Evolutionary conservation across 1,284 basidiomycete genomes (phyloP).

Genomic region (Puccinia polysora): DNA sequence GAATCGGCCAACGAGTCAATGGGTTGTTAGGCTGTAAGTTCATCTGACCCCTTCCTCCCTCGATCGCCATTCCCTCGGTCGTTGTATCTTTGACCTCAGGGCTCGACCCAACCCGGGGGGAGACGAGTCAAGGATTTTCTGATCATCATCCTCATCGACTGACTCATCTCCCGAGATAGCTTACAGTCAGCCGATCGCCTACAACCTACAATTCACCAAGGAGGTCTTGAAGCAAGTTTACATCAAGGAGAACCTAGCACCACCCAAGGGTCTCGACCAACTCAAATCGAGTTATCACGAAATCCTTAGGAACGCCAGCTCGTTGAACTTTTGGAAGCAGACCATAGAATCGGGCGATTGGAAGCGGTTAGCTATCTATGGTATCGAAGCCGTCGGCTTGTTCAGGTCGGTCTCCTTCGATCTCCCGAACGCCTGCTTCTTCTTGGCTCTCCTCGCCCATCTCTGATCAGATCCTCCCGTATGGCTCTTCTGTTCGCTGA

Average conservation of each 20-base stretch:
- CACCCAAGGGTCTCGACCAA: constrained; percentile 20
- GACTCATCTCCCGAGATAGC: not conserved
- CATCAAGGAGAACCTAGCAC: constrained; percentile 34
- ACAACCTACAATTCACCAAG: constrained; percentile 28
- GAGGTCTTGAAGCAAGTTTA: constrained; percentile 43
- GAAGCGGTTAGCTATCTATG: constrained; percentile 38
- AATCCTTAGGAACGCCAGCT: constrained; percentile 11
- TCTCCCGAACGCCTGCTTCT: not conserved
- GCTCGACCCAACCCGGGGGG: not conserved
- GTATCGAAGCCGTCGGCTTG: constrained; percentile 34
- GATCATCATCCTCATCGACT: not conserved
- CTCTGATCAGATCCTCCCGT: not conserved
- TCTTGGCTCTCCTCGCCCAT: not conserved
- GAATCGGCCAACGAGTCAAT: not conserved
- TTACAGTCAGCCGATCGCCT: constrained; percentile 24
- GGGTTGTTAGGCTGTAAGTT: constrained; percentile 15
- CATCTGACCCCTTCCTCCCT: no score
- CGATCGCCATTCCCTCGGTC: not conserved
- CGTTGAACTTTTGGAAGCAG: constrained; percentile 30
- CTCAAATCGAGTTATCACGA: constrained; percentile 12
- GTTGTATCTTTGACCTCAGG: not conserved
- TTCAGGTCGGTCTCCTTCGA: constrained; percentile 32
- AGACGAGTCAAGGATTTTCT: not conserved
- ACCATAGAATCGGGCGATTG: constrained; percentile 29
- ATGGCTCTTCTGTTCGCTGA: not conserved